A percentile compares a stretch with the other conserved stretches of the same genome.
These are phyloP conservation scores for Castanospermum australe DNA, from an alignment of 306 rosid species.

Conservation along the genomic window DNA sequence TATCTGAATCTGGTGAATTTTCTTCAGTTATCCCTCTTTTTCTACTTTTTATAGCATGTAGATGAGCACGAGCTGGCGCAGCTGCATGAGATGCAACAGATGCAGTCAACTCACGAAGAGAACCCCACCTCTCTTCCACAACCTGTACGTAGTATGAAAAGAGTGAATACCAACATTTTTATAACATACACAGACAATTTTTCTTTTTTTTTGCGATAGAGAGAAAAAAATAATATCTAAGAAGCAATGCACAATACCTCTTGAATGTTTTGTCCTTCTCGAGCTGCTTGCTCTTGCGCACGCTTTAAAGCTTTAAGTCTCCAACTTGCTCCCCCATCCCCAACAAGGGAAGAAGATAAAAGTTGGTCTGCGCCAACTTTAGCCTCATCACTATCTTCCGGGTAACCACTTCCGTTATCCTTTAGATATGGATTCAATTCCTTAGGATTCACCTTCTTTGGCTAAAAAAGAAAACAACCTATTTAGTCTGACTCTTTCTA, in stretches of 20 bases:
- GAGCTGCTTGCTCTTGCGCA: constrained; percentile 86
- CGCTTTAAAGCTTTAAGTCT: constrained; percentile 95
- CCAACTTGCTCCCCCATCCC: constrained; percentile 99
- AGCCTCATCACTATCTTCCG: constrained; percentile 58
- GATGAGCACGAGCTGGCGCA: constrained; percentile 91
- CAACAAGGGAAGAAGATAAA: constrained; percentile 73
- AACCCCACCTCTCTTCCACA: constrained; percentile 85
- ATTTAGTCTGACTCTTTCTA: neutral
- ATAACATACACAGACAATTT: neutral
- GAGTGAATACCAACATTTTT: neutral
- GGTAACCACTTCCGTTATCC: constrained; percentile 80
- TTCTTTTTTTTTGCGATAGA: neutral
- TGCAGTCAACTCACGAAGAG: constrained; percentile 73
- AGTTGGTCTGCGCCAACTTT: constrained; percentile 43
- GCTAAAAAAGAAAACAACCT: constrained; percentile 21
- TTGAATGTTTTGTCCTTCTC: constrained; percentile 63
- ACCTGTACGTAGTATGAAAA: constrained; percentile 46
- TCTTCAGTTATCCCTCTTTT: constrained; percentile 60
- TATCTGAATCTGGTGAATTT: constrained; percentile 35
- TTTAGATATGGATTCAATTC: constrained; percentile 89
- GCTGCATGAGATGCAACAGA: constrained; percentile 67
- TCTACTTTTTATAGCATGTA: constrained; percentile 73
- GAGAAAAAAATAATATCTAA: constrained; percentile 15
- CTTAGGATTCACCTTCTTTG: constrained; percentile 58
- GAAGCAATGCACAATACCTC: constrained; percentile 51